Evolutionary conservation across 352 stramenopile genomes (phyloP), one percentile per base, ranked within the genome.

Genomic region (Globisporangium mamillatum): DNA sequence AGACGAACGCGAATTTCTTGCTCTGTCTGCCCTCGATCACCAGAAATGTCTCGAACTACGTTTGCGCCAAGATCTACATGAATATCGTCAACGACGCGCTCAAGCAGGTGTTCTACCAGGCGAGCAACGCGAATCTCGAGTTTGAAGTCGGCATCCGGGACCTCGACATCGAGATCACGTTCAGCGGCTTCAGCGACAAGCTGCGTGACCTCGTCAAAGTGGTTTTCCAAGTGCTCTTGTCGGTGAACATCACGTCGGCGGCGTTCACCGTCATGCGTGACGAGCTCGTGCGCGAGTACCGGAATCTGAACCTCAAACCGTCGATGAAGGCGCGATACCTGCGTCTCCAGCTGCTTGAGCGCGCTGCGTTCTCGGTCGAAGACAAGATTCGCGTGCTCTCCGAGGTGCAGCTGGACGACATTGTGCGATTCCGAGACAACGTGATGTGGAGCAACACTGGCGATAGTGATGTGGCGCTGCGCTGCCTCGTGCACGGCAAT

Each of bases 121-220:
- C 88, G 20, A 76, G 74, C 24, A 78, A 78, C 27, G 85, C 86
- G 14, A 84, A 81, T 36, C 76, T 92, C 8, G 62, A 60, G 5
- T 90, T 87, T 53, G 80, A 85, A 2, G 60, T 93, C 10, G 72
- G 68, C 53, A 74, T 92, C 16, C 83, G 81, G 6, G 88, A 93
- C 20, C 68, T 85, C 22, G 82, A 86, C 68, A 78, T 95, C 52
- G 85, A 94, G 41, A 60, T 84, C 9, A 81, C 83, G 20, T 79
- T 92, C 57, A 72, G 76, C 5, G 88, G 88, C 3, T 95, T 94
- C 61, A 94, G 77, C 62, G 83, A 94, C 66, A 86, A 80, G 36
- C 66, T 93, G 9, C 76, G 76, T 24, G 70, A 67, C n/a, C 75
- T 95, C 29, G 77, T 90, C 14, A 64, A 66, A 29, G 71, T 74